Base-by-base conservation (phyloP, 2,329 filamentous ascomycete species). In the Epichloe hybrida region DNA sequence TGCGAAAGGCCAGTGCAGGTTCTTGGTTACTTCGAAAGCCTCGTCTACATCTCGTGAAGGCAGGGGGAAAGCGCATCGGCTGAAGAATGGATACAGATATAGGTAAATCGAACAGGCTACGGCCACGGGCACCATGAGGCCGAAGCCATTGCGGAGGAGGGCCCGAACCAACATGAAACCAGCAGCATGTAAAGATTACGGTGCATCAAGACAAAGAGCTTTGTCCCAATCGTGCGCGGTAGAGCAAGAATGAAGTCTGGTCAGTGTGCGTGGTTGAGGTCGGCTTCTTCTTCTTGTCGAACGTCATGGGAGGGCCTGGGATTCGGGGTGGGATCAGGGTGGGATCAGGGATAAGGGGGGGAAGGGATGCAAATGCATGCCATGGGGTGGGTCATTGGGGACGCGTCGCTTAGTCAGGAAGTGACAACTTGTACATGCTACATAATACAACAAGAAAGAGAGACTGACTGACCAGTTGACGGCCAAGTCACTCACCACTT, bases 31-130 rank as follows among this genome's bases (percentile, higher is more conserved):
- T 7, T 65, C 59, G 21, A 68, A 68, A 0, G 67, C 66, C 34
- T 66, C 64, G 4, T 53, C 48, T 21, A 58, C 48, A 50, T 66
- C 58, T 40, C 65, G 56, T 5, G 66, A 70, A 37, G 72, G 74
- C 56, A 71, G 65, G 90, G 88, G 67, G 67, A 96, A 97, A 38
- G 77, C 81, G 72, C 90, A 97, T 61, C 79, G 77, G 57, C 81
- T 77, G 62, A 95, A 84, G 58, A 87, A 62, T 8, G 93, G 90
- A 64, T 95, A 97, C 39, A 91, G 72, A 70, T 96, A 96, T 49
- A 97, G 76, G 69, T 90, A 94, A 57, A 82, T 60, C 48, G 86
- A 88, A 61, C 80, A 79, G 56, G 80, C 68, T 62, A 91, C 60
- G 52, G 86, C 83, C 62, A 91, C 62, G 46, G 87, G 82, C 57